A percentile compares a stretch with the other conserved stretches of the same genome.
phyloP scores from a whole-genome alignment of 2,329 filamentous ascomycete species.

The Sarocladium oryzae region DNA sequence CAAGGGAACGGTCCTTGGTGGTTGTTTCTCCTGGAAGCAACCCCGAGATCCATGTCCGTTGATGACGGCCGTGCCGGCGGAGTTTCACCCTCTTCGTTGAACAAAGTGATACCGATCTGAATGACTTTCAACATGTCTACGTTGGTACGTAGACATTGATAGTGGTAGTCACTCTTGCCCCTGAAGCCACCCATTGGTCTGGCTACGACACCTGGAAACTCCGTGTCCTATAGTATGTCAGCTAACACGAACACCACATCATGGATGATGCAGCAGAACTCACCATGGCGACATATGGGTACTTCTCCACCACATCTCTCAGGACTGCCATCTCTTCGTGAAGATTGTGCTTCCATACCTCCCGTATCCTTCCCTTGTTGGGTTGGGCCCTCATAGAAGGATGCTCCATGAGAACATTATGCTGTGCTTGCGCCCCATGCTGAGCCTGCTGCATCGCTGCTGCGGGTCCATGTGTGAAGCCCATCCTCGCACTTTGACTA shows the following conservation, averaged over 20 bases:
- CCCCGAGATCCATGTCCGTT: slow-evolving; percentile 27
- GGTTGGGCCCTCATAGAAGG: slow-evolving; percentile 39
- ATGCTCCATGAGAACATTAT: slow-evolving; percentile 35
- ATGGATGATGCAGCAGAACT: slow-evolving; percentile 28
- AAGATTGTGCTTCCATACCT: slow-evolving; percentile 92
- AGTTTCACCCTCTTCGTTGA: slow-evolving; percentile 83
- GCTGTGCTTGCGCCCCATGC: slow-evolving; percentile 37
- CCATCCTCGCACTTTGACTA: slow-evolving; percentile 81
- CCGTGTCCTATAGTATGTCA: slow-evolving; percentile 65
- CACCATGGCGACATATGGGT: slow-evolving; percentile 97
- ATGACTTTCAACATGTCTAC: slow-evolving; percentile 97
- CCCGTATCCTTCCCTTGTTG: slow-evolving; percentile 80
- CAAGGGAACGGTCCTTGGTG: slow-evolving; percentile 60
- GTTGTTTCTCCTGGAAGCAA: slow-evolving; percentile 32
- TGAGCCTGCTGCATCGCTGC: slow-evolving; percentile 59
- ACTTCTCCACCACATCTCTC: slow-evolving; percentile 78
- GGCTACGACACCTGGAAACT: slow-evolving; percentile 96
- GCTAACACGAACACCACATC: background rate
- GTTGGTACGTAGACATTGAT: slow-evolving; percentile 94
- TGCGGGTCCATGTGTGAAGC: slow-evolving; percentile 60
- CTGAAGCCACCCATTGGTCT: slow-evolving; percentile 91
- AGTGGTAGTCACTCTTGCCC: slow-evolving; percentile 96
- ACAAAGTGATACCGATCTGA: slow-evolving; percentile 90
- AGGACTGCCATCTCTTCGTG: slow-evolving; percentile 84
- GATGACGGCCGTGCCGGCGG: slow-evolving; percentile 60